Evolutionary conservation across 305 asterid species (phyloP).

Genomic region (Withania somnifera): DNA sequence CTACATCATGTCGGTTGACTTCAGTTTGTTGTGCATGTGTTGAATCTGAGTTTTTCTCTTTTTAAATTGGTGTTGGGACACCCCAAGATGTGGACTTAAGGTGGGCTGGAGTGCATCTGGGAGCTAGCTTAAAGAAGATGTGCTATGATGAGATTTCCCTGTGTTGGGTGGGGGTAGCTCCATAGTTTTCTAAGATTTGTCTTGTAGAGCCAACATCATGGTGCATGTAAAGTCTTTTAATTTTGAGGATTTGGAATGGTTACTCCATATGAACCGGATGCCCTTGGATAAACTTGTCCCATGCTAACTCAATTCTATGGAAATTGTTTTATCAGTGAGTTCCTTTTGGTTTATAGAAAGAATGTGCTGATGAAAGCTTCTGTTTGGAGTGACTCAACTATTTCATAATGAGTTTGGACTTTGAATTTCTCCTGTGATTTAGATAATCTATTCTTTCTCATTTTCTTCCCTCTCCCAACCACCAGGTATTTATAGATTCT

Average conservation of each 20-base stretch:
- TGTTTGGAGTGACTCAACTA: not conserved
- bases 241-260: not conserved
- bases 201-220: not conserved
- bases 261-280: not conserved
- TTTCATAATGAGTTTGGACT: not conserved
- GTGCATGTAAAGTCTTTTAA: not conserved
- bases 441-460: not conserved
- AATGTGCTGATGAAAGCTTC: slow-evolving; percentile 1
- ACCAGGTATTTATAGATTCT: too few relatives aligned
- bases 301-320: not conserved
- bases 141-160: not conserved
- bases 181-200: not conserved
- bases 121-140: not conserved
- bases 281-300: not conserved
- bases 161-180: not conserved
- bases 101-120: not conserved
- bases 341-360: not conserved
- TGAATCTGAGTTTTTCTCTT: not conserved
- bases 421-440: not conserved
- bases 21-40: slow-evolving; percentile 1
- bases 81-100: not conserved
- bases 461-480: not conserved
- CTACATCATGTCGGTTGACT: not conserved
- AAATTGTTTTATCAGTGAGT: not conserved
- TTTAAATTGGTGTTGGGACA: not conserved